Conservation (phyloP, 2,329 filamentous ascomycete species). For the Fusarium piperis region DNA sequence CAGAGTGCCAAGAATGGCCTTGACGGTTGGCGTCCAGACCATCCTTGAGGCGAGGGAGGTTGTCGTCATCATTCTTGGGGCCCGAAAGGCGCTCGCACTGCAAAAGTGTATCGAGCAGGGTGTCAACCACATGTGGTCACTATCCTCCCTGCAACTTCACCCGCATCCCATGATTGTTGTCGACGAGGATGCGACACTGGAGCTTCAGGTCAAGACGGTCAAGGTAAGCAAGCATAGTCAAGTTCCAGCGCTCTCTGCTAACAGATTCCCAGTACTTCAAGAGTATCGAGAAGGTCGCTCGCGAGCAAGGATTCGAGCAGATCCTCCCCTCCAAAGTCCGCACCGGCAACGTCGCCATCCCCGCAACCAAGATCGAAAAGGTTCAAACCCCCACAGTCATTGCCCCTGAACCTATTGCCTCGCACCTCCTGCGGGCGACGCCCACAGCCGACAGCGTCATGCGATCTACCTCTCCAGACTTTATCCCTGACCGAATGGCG, state of each 20-base stretch:
- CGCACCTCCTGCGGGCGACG: conserved; percentile 62
- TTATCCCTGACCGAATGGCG: conserved; percentile 71
- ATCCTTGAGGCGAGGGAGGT: conserved; percentile 84
- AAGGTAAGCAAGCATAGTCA: conserved; percentile 53
- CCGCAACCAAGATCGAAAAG: conserved; percentile 55
- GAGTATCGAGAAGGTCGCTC: conserved; percentile 73
- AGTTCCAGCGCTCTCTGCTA: neutral
- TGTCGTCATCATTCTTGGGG: conserved; percentile 82
- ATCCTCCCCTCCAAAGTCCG: conserved; percentile 66
- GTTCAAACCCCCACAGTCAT: conserved; percentile 57
- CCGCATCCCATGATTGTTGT: conserved; percentile 84
- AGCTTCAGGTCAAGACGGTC: conserved; percentile 79
- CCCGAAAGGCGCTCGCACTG: conserved; percentile 82
- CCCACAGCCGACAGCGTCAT: conserved; percentile 65
- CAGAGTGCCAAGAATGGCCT: conserved; percentile 81
- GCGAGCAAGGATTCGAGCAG: conserved; percentile 65
- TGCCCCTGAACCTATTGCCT: conserved; percentile 65
- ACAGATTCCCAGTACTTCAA: conserved; percentile 68
- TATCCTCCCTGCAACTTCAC: conserved; percentile 83
- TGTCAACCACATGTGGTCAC: conserved; percentile 91
- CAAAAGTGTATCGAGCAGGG: conserved; percentile 84
- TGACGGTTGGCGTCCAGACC: conserved; percentile 87
- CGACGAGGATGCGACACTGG: conserved; percentile 81
- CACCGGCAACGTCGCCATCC: conserved; percentile 57
- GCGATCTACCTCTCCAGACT: conserved; percentile 66